A percentile compares a stretch with the other conserved stretches of the same genome.
phyloP scores from a whole-genome alignment of 2,329 filamentous ascomycete species.

The Aspergillus proliferans region DNA sequence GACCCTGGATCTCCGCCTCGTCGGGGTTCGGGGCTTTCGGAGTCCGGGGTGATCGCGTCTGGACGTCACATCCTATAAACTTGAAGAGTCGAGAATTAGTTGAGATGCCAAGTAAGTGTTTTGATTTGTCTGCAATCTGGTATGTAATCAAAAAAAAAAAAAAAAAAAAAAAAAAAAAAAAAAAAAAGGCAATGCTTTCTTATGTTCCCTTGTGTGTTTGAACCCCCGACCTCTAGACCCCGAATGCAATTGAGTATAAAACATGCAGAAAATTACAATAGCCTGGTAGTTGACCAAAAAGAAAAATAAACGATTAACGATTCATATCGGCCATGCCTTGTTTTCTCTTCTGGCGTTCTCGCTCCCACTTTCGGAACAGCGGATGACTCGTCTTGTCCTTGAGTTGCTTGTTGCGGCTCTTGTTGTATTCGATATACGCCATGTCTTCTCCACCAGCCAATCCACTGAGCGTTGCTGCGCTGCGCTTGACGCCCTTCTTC shows the following conservation, averaged over 20 bases:
- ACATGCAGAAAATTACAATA: background rate
- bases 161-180: too few relatives aligned
- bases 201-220: too few relatives aligned
- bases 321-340: constrained; percentile 37
- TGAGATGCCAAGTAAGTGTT: background rate
- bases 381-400: constrained; percentile 57
- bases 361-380: constrained; percentile 61
- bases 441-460: constrained; percentile 90
- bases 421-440: constrained; percentile 88
- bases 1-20: too few relatives aligned
- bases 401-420: constrained; percentile 61
- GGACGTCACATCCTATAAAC: too few relatives aligned
- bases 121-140: background rate
- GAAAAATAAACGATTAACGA: constrained; percentile 6
- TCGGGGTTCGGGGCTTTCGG: background rate
- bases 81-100: too few relatives aligned
- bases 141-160: background rate
- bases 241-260: background rate
- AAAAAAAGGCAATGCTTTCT: too few relatives aligned
- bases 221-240: background rate
- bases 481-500: constrained; percentile 64
- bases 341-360: constrained; percentile 55
- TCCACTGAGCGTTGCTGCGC: constrained; percentile 77
- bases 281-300: background rate
- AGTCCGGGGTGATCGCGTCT: background rate